Evolutionary conservation across 177 flowering plant species (phyloP), one percentile per base, ranked within the genome.

Genomic region (Vitis hybrid): DNA sequence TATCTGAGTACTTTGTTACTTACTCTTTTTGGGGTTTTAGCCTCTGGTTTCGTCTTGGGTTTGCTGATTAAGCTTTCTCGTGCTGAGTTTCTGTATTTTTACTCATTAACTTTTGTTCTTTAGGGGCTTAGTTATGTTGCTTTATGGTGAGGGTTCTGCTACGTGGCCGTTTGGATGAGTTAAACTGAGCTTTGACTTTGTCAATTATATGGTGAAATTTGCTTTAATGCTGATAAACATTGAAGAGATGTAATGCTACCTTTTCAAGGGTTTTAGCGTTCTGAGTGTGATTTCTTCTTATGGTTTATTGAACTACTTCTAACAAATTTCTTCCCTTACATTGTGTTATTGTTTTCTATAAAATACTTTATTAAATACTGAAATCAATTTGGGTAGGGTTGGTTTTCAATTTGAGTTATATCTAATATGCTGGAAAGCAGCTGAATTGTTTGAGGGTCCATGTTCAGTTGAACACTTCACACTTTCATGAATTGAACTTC

Each of bases 1-100:
- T 62, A 48, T 74, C 62, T 65, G 54, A 66, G 63, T 49, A 11
- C 18, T 67, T 55, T 8, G 5, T 2, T 67, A 40, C 14, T 3
- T 7, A 5, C 59, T 62, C 11, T 59, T 7, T 24, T 3, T 52
- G 3, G 15, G 58, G 66, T 11, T 52, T 70, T 52, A 21, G 24
- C 52, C 6, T 62, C 59, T 62, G 66, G 52, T 61, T 61, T 6
- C 40, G 6, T 35, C 40, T 16, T 35, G n/a, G 63, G 7, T 40
- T 67, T 18, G 11, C 2, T 70, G 40, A 35, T 11, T 2, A 18
- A 58, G 11, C 5, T 32, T 18, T 69, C 15, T 69, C 10, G 18
- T 69, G 46, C 24, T 48, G 10, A n/a, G 4, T 56, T 54, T 54
- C 56, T 12, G 56, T 54, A 54, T 54, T 54, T 21, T 11, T 54